Conservation (phyloP, 257 asterid genomes). For the Orobanche coerulescens region DNA sequence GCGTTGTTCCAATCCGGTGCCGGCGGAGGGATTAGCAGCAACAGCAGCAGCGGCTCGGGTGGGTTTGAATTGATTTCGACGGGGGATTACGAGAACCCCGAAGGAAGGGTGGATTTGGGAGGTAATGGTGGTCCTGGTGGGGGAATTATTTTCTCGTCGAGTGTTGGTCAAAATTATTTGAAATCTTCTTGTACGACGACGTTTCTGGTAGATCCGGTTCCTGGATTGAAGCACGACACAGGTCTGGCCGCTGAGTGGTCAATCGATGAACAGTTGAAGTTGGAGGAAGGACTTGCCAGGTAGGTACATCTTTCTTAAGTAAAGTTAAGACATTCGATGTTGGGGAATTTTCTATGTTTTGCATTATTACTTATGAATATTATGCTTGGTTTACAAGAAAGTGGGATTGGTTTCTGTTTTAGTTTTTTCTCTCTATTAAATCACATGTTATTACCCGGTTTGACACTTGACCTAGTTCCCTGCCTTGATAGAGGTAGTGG, state of each 20-base stretch:
- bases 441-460: background rate
- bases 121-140: slow-evolving; percentile 37
- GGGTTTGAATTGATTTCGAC: slow-evolving; percentile 38
- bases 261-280: slow-evolving; percentile 57
- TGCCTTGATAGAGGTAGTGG: background rate
- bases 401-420: background rate
- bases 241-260: slow-evolving; percentile 85
- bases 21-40: slow-evolving; percentile 29
- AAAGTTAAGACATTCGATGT: background rate
- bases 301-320: slow-evolving; percentile 59
- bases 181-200: slow-evolving; percentile 27
- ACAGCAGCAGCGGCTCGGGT: slow-evolving; percentile 30
- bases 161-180: slow-evolving; percentile 32
- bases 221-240: slow-evolving; percentile 73
- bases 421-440: background rate
- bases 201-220: slow-evolving; percentile 50
- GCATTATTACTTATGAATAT: background rate
- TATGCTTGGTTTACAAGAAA: background rate
- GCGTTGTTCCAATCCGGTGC: slow-evolving; percentile 38
- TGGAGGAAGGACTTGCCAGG: slow-evolving; percentile 86
- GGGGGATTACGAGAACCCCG: slow-evolving; percentile 33
- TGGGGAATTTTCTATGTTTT: background rate
- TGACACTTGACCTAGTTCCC: slow-evolving; percentile 3
- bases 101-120: slow-evolving; percentile 29
- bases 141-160: slow-evolving; percentile 40